Evolutionary conservation across 208 protist species (phyloP), one percentile per base, ranked within the genome.

Genomic region (Leishmania mexicana): DNA sequence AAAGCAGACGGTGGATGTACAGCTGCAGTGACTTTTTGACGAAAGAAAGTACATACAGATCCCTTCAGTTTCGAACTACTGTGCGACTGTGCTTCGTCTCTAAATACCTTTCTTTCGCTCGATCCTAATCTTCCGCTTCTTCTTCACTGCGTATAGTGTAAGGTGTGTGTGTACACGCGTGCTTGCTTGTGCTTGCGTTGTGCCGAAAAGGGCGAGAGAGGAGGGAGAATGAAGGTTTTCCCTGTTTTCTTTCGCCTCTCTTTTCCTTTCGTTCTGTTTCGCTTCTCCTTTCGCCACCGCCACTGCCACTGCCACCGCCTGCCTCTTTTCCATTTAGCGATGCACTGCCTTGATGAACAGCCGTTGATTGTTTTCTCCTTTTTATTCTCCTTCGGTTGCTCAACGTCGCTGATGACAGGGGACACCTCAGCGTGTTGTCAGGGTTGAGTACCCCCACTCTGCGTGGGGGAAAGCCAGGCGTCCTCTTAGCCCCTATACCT

Each of bases 81-180:
- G n/a, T 35, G 45, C 7, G 8, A 75, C 45, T 65, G 17, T 49
- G 47, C n/a, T 68, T 79, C 58, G 21, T 60, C 54, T 35, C 28
- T 68, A 8, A 31, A 54, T 79, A 38, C 38, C 10, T 79, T 40
- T 74, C 42, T 74, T 83, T 79, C 53, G 17, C 53, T 24, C 53
- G 53, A 57, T 57, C 53, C 45, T 47, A 57, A 31, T 77, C 54
- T 76, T 58, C 54, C 3, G 24, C 40, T 70, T 64, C 19, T 35
- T 57, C 35, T 75, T 54, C 54, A 62, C 57, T 62, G 57, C 57
- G 24, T 28, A 62, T 21, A 1, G 51, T 54, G 51, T 54, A 54
- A 13, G 15, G 51, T 54, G 15, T 54, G 13, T 6, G 51, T 53
- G 49, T 17, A 24, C 15, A 13, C 19, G 51, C 15, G 45, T n/a